Conservation (phyloP, 2,329 filamentous ascomycete species). For the Aspergillus quadricinctus region DNA sequence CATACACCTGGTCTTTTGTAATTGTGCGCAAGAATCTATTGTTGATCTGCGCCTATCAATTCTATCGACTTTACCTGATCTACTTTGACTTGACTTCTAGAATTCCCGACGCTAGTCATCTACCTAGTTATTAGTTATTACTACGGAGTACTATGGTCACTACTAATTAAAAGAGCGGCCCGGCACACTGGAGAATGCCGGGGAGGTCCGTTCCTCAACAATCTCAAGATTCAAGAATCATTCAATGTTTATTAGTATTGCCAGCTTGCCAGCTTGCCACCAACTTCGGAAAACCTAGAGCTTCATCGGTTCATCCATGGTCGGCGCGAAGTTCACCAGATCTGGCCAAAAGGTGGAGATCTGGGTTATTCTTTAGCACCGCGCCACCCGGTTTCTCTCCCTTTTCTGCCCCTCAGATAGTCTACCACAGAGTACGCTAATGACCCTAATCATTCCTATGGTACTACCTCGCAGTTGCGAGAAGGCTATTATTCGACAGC, state of each 20-base stretch:
- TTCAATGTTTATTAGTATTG: too few species aligned
- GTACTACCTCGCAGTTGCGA: too few species aligned
- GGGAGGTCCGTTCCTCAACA: background rate
- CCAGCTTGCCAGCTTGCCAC: too few species aligned
- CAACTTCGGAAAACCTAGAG: background rate
- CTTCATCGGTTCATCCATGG: background rate
- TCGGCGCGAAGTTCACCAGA: background rate
- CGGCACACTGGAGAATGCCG: background rate
- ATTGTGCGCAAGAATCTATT: background rate
- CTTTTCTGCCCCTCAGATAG: background rate
- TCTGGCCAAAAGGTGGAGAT: background rate
- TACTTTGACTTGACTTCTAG: background rate
- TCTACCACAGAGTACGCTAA: background rate
- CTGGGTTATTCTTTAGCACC: background rate
- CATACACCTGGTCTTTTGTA: background rate
- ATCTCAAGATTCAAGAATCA: too few species aligned
- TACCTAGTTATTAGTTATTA: too few species aligned
- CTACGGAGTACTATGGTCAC: background rate
- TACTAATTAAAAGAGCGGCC: background rate
- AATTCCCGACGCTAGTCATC: too few species aligned
- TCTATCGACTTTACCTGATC: background rate
- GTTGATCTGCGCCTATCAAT: background rate
- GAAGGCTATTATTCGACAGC: too few species aligned
- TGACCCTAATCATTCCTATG: background rate
- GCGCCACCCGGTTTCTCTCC: background rate